A percentile compares a stretch with the other conserved stretches of the same genome.
These are phyloP conservation scores for Eucalyptus viminalis DNA, from an alignment of 345 rosid genomes.

Conservation along the genomic window DNA sequence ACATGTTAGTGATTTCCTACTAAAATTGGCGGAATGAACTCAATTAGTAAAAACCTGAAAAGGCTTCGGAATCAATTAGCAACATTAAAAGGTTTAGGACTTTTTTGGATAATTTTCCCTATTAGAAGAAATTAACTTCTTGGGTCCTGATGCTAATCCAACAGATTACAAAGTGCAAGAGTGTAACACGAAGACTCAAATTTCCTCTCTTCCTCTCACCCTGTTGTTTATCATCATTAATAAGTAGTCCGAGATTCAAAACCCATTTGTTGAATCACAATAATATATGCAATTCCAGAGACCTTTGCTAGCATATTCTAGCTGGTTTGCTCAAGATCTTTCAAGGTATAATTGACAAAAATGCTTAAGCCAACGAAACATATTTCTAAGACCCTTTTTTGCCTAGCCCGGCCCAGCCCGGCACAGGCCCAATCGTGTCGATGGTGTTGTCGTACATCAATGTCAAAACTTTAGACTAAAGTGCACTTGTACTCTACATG, in stretches of 20 bases:
- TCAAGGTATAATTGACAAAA: not conserved
- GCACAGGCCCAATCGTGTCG: not conserved
- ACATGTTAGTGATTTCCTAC: too few species aligned
- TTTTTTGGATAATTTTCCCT: too few species aligned
- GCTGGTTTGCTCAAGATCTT: not conserved
- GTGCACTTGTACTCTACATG: not conserved
- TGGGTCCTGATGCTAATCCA: too few species aligned
- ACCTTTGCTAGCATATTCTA: not conserved
- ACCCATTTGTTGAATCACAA: not conserved
- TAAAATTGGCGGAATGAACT: accelerated
- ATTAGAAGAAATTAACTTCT: too few species aligned
- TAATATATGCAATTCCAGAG: not conserved
- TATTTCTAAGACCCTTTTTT: not conserved
- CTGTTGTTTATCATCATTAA: not conserved
- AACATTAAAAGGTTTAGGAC: too few species aligned
- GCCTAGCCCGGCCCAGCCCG: too few species aligned
- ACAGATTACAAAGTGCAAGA: too few species aligned
- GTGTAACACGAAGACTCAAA: too few species aligned
- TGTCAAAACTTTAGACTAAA: not conserved
- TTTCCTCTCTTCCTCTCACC: not conserved
- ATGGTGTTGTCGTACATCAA: not conserved
- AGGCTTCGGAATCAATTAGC: too few species aligned
- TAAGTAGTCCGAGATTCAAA: not conserved
- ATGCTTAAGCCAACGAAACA: not conserved
- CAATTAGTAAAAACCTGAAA: too few species aligned